phyloP scores from a whole-genome alignment of 306 rosid genomes.

The Gillenia trifoliata region DNA sequence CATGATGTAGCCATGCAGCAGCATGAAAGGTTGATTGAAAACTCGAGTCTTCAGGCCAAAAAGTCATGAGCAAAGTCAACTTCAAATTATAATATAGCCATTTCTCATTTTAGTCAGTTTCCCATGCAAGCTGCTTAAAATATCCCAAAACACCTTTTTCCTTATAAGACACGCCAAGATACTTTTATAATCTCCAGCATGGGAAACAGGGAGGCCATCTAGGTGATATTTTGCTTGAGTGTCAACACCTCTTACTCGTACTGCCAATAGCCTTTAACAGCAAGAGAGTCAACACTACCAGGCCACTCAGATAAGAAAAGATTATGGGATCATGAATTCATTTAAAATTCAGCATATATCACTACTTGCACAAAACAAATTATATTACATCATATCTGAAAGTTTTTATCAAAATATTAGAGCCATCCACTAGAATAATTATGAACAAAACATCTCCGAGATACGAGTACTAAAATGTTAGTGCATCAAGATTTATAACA shows the following conservation, averaged over 20 bases:
- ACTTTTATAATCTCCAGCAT: neutral
- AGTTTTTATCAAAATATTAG: neutral
- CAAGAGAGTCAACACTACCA: neutral
- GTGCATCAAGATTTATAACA: neutral
- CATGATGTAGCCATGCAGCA: constrained; percentile 3
- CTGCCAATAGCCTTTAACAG: neutral
- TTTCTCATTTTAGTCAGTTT: neutral
- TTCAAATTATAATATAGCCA: neutral
- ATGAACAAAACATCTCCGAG: neutral
- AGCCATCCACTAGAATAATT: neutral
- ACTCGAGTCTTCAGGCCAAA: neutral
- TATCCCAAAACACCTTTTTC: neutral
- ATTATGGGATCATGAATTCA: neutral
- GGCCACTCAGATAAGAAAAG: neutral
- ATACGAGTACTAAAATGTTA: neutral
- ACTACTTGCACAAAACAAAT: neutral
- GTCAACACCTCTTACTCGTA: neutral
- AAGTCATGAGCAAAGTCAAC: neutral
- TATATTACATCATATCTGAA: neutral
- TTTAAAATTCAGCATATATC: neutral
- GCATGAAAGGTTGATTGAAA: neutral
- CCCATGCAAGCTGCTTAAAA: neutral
- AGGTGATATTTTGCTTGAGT: neutral
- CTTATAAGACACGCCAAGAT: neutral
- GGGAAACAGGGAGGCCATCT: neutral